A percentile compares a stretch with the other conserved stretches of the same genome.
phyloP scores from a whole-genome alignment of 2,329 filamentous ascomycete genomes.

The Hypoxylon sp. region DNA sequence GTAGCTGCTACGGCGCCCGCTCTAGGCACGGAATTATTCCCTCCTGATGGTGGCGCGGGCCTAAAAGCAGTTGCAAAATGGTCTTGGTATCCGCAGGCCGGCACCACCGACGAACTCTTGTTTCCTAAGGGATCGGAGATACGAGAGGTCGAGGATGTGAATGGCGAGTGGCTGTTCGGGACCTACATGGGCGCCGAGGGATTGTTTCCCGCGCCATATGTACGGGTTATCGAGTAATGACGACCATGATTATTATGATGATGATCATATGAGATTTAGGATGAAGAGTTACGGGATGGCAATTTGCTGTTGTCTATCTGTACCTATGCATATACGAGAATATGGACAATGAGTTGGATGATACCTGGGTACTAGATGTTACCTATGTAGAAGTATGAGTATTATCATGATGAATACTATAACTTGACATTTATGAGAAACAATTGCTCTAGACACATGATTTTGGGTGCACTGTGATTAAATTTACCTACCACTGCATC shows the following conservation, averaged over 20 bases:
- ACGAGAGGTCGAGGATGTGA: slow-evolving; percentile 83
- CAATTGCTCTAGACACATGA: too few relatives aligned
- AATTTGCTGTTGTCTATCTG: slow-evolving; percentile 11
- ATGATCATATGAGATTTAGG: neutral
- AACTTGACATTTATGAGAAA: too few relatives aligned
- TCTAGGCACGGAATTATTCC: slow-evolving; percentile 58
- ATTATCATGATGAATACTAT: too few relatives aligned
- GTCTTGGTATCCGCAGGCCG: slow-evolving; percentile 77
- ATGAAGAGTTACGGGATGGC: neutral
- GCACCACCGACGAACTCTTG: slow-evolving; percentile 75
- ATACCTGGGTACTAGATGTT: slow-evolving; percentile 7
- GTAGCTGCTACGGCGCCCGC: slow-evolving; percentile 56
- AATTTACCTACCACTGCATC: too few relatives aligned
- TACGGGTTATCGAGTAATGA: slow-evolving; percentile 55
- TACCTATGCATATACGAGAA: slow-evolving; percentile 3
- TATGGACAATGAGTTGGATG: slow-evolving; percentile 9
- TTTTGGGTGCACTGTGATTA: too few relatives aligned
- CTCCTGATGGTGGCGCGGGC: slow-evolving; percentile 79
- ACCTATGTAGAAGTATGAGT: neutral
- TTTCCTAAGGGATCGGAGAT: slow-evolving; percentile 88
- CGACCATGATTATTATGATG: too few relatives aligned
- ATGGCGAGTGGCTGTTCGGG: slow-evolving; percentile 90
- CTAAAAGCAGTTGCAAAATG: slow-evolving; percentile 71
- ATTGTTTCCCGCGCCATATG: slow-evolving; percentile 83
- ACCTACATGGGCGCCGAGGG: slow-evolving; percentile 83